Percentiles rank a stretch among this genome's conserved stretches.
These are phyloP conservation scores for Clitoria ternatea DNA, from an alignment of 306 rosid species.

Conservation along the genomic window DNA sequence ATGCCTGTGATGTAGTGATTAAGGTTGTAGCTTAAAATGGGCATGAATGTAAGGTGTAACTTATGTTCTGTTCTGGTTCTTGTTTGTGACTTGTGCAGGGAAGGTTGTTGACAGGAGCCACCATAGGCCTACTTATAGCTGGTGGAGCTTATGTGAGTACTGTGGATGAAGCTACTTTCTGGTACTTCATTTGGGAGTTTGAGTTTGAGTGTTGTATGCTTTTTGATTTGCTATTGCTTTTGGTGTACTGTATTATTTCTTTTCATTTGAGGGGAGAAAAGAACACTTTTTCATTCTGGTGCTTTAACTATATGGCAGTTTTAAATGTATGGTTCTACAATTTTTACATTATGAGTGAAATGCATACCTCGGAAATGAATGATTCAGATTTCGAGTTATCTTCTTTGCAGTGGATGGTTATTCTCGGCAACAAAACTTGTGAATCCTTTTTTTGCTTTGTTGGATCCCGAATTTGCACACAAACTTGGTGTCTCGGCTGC, in stretches of 20 bases:
- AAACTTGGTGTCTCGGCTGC: slow-evolving; percentile 82
- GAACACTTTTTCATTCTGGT: not conserved
- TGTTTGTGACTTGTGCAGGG: slow-evolving; percentile 48
- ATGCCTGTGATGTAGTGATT: not conserved
- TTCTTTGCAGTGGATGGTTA: slow-evolving; percentile 83
- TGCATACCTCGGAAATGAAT: slow-evolving; percentile 12
- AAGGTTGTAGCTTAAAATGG: not conserved
- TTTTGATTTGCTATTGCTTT: slow-evolving; percentile 9
- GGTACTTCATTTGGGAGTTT: slow-evolving; percentile 60
- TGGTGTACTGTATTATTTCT: not conserved
- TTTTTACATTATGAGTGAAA: not conserved
- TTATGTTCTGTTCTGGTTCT: not conserved
- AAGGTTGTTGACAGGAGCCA: slow-evolving; percentile 74
- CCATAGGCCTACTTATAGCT: slow-evolving; percentile 77
- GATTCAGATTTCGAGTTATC: slow-evolving; percentile 29
- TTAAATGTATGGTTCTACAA: slow-evolving; percentile 7
- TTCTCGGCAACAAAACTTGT: slow-evolving; percentile 90
- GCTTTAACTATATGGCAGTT: not conserved
- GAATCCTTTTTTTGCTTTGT: slow-evolving; percentile 87
- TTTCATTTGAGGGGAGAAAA: not conserved
- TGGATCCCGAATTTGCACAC: slow-evolving; percentile 93
- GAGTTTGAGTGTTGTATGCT: slow-evolving; percentile 24
- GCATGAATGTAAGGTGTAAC: not conserved
- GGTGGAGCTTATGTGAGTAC: slow-evolving; percentile 99
- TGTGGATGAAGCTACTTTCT: slow-evolving; percentile 98